Conservation (phyloP, 2,329 filamentous ascomycete genomes). For the Microsporum audouinii region DNA sequence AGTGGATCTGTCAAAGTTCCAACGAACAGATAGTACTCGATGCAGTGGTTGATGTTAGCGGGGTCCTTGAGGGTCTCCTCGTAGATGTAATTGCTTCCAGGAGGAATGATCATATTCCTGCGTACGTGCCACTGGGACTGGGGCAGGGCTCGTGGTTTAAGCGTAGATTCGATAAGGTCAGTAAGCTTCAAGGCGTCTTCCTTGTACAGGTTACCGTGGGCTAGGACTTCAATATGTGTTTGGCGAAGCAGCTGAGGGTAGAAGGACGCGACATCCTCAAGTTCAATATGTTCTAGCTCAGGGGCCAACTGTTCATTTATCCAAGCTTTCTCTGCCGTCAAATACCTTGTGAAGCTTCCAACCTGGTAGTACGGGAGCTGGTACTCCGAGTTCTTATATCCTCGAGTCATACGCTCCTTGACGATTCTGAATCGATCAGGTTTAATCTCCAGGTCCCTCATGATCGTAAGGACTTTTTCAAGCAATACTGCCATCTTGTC, state of each 20-base stretch:
- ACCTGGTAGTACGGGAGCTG: constrained; percentile 85
- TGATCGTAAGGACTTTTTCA: constrained; percentile 73
- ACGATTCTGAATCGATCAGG: constrained; percentile 85
- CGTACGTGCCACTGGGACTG: constrained; percentile 67
- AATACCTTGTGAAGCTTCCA: constrained; percentile 67
- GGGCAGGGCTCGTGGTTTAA: constrained; percentile 64
- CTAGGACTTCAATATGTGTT: constrained; percentile 75
- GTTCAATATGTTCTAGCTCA: constrained; percentile 63
- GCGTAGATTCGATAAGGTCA: constrained; percentile 63
- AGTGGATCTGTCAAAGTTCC: constrained; percentile 58
- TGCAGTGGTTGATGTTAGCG: constrained; percentile 78
- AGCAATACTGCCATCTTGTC: constrained; percentile 87
- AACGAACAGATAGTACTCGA: constrained; percentile 65
- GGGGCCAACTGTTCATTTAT: constrained; percentile 68
- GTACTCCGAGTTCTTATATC: constrained; percentile 75
- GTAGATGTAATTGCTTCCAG: constrained; percentile 74
- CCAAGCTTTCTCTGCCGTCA: constrained; percentile 65
- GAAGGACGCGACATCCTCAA: constrained; percentile 63
- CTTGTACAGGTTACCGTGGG: constrained; percentile 87
- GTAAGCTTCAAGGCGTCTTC: constrained; percentile 82
- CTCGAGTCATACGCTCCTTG: constrained; percentile 68
- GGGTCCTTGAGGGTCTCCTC: constrained; percentile 70
- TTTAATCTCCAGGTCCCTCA: constrained; percentile 72
- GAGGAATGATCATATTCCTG: constrained; percentile 64
- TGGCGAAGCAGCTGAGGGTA: constrained; percentile 71